These are phyloP conservation scores for Parastagonospora nodorum DNA, from an alignment of 2,329 filamentous ascomycete genomes.

Conservation along the genomic window DNA sequence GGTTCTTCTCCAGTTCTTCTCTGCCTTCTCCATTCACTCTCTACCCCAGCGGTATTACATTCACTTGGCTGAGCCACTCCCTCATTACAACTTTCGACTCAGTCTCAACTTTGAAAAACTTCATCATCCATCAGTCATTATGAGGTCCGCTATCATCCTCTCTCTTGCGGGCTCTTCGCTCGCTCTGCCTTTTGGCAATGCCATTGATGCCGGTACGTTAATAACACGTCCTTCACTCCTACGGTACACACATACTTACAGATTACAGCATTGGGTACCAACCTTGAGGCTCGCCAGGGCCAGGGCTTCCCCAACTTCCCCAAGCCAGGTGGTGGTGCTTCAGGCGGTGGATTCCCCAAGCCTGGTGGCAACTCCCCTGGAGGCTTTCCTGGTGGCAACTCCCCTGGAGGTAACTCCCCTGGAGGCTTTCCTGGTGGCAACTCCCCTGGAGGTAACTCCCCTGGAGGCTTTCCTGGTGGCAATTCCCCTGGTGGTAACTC, in stretches of 20 bases:
- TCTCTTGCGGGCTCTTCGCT: conserved; percentile 27
- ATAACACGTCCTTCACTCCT: too few species aligned
- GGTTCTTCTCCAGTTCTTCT: neutral
- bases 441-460: conserved; percentile 1
- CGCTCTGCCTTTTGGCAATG: conserved; percentile 18
- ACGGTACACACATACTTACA: too few species aligned
- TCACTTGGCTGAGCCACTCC: conserved; percentile 21
- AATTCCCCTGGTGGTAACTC: conserved; percentile 2
- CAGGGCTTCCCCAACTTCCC: neutral
- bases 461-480: too few species aligned
- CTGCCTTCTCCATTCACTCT: neutral
- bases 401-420: neutral
- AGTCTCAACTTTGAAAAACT: neutral
- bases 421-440: conserved; percentile 4
- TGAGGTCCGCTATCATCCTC: conserved; percentile 29
- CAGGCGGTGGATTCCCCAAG: neutral
- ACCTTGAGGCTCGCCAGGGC: conserved; percentile 8
- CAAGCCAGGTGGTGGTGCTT: too few species aligned
- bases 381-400: too few species aligned
- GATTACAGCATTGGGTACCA: conserved; percentile 11
- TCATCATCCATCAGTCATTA: conserved; percentile 8
- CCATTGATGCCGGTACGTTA: conserved; percentile 6
- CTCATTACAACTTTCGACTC: conserved; percentile 2
- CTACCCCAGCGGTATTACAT: conserved; percentile 9
- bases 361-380: neutral